Evolutionary conservation across 73 alveolate species (phyloP).

Genomic region (Paramecium octaurelia): DNA sequence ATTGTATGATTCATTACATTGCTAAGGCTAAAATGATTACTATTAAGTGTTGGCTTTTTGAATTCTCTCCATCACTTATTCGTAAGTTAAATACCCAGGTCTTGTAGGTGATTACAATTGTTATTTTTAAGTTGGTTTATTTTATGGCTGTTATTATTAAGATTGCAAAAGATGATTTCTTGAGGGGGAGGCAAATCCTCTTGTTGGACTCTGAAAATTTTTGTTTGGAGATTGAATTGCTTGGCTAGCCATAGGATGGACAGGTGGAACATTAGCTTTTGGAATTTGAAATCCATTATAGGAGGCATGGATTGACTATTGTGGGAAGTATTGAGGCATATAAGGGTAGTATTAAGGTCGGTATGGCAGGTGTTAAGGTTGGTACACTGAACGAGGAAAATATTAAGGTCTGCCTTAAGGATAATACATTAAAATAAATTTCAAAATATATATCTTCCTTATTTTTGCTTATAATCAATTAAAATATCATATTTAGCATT

Average conservation of each 20-base stretch:
- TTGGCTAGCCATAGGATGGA: background rate
- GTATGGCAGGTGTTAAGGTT: background rate
- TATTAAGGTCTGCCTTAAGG: background rate
- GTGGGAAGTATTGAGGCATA: background rate
- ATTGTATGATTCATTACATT: background rate
- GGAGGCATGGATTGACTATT: background rate
- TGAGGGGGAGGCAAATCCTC: background rate
- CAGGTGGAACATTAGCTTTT: background rate
- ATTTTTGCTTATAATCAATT: background rate
- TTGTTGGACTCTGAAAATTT: background rate
- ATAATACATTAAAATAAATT: slow-evolving; percentile 2
- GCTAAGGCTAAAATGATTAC: background rate
- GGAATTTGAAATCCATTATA: background rate
- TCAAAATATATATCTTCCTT: slow-evolving; percentile 13
- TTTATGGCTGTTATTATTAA: background rate
- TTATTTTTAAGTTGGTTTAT: background rate
- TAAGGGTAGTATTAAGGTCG: background rate
- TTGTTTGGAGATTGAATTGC: background rate
- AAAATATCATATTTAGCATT: background rate
- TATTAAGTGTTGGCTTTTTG: background rate
- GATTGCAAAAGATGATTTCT: background rate
- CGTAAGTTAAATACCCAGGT: background rate
- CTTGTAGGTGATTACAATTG: background rate
- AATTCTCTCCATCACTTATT: slow-evolving; percentile 16
- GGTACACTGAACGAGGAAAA: background rate